A percentile compares a stretch with the other conserved stretches of the same genome.
These are phyloP conservation scores for Candida maris DNA, from an alignment of 805 yeast genomes.

Conservation along the genomic window DNA sequence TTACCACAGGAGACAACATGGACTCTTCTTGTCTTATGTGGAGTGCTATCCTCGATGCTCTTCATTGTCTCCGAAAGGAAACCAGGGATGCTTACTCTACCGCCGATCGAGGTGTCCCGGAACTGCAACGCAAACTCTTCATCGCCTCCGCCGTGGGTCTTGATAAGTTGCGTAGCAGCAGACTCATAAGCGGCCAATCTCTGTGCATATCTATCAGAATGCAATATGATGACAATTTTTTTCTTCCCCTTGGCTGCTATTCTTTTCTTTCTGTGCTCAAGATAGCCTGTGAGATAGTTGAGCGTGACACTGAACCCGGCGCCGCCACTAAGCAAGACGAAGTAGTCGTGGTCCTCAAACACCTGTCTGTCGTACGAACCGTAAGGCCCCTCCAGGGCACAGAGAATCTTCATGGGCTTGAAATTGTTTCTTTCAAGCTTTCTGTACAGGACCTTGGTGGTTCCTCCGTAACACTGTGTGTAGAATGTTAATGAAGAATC, in stretches of 20 bases:
- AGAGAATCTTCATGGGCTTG: background rate
- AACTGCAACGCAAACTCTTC: too few relatives aligned
- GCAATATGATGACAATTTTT: background rate
- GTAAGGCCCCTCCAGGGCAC: background rate
- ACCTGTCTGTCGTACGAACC: background rate
- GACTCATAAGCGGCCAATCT: background rate
- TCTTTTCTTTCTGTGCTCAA: background rate
- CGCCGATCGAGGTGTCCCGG: too few relatives aligned
- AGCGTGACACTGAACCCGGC: background rate
- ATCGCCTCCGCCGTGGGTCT: too few relatives aligned
- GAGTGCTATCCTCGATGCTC: too few relatives aligned
- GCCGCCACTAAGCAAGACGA: too few relatives aligned
- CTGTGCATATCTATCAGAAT: background rate
- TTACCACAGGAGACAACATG: too few relatives aligned
- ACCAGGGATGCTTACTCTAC: too few relatives aligned
- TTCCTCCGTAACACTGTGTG: background rate
- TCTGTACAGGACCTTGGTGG: background rate
- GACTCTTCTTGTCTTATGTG: too few relatives aligned
- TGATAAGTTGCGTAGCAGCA: conserved; percentile 6
- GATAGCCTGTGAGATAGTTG: background rate
- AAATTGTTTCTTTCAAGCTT: background rate
- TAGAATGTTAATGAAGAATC: background rate
- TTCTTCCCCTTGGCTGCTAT: too few relatives aligned
- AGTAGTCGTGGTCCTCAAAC: too few relatives aligned
- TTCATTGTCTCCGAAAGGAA: too few relatives aligned